Evolutionary conservation across 2,329 filamentous ascomycete genomes (phyloP), one percentile per base, ranked within the genome.

Genomic region (Nemania abortiva): DNA sequence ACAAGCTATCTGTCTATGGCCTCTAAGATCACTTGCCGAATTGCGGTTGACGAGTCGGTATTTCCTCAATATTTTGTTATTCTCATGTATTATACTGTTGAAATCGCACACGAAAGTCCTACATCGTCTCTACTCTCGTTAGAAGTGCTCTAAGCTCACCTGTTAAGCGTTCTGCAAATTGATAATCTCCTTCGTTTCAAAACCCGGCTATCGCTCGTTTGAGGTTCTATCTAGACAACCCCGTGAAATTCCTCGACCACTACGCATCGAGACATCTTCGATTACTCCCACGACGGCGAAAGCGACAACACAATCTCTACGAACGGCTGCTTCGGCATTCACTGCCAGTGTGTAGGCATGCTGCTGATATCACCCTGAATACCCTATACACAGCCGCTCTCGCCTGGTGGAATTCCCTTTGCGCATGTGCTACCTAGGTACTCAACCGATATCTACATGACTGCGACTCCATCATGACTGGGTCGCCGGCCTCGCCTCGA

Each of bases 381-480:
- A 53, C 24, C 13, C 13, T 55, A 52, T 24, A 55, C 47, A 42
- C 57, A 53, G 63, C 54, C 59, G 56, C 65, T 45, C 42, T 65
- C 49, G 56, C 45, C 34, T 6, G 45, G 45, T n/a, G 37, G 49
- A 15, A 53, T 11, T 65, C 37, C 57, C 52, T 37, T 45, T 52
- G 31, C 64, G 13, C 34, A 49, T 63, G 29, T 61, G 24, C 11
- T n/a, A n/a, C n/a, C n/a, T n/a, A n/a, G n/a, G n/a, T 42, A 29
- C 54, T 59, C 39, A n/a, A 42, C 42, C 56, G 31, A 73, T 70
- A 74, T 72, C 68, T 73, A 66, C 71, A 75, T 77, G 74, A 77
- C 37, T 72, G 78, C 67, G 66, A 87, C 85, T 84, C 82, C 84
- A 81, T 66, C 66, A 79, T 79, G 78, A 74, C 73, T 55, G 78